Evolutionary conservation across 257 asterid genomes (phyloP), one percentile per base, ranked within the genome.

Genomic region (Solanum infundibuliforme): DNA sequence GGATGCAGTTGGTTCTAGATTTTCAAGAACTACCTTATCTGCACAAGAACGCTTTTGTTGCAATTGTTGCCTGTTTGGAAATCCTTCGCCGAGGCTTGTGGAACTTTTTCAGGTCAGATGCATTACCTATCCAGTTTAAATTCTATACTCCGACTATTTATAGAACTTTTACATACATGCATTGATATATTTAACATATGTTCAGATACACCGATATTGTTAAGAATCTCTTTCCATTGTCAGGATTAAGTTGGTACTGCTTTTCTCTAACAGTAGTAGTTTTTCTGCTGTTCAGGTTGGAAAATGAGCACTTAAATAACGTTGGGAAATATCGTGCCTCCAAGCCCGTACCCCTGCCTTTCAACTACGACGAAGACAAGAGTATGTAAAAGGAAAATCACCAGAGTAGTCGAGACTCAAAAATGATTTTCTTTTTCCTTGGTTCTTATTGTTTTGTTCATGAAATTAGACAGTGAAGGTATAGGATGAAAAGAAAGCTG

Each of bases 1-100:
- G 99, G 99, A 94, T 96, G 98, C 98, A 95, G 89, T n/a, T 92
- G 82, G 94, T 96, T 90, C 93, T 94, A 83, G 94, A 93, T 88
- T 85, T 94, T 76, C 8, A 90, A 11, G 89, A 92, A 2, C 29
- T 89, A 0, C 89, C 90, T 20, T 92, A 91, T 88, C 92, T 96
- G 71, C 99, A 95, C 38, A 46, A 12, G 88, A 92, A 41, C 71
- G 98, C 94, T 76, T 85, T 92, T 88, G 13, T 89, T 87, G 96
- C 98, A 1, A 8, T 95, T 9, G 90, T 95, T 31, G 98, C 98
- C 39, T 90, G 93, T 92, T 86, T 96, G 87, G 99, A 96, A 91
- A 96, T 95, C 32, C 87, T 95, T 48, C 96, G 99, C 7, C 98
- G 98, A 6, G 95, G 98, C 72, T 93, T 95, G 29, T 96, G 99